phyloP scores from a whole-genome alignment of 306 rosid species.

The Leucaena leucocephala region DNA sequence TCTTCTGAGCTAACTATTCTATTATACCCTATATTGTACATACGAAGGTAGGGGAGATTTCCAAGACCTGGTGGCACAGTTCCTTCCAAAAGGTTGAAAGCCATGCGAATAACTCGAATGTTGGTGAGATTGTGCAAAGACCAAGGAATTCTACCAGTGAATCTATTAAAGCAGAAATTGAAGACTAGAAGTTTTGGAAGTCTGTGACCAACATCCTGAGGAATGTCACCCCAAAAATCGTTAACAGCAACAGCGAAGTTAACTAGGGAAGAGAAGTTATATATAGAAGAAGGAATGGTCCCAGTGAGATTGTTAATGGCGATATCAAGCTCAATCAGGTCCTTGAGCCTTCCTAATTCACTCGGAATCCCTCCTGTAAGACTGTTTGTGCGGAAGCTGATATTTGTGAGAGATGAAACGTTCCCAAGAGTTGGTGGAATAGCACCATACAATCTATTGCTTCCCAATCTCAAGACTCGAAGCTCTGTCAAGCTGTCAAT shows the following conservation, averaged over 20 bases:
- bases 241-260: slow-evolving; percentile 62
- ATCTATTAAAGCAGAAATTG: slow-evolving; percentile 45
- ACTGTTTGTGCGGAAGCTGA: slow-evolving; percentile 62
- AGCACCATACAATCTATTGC: not conserved
- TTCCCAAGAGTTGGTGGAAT: slow-evolving; percentile 61
- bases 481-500: slow-evolving; percentile 38
- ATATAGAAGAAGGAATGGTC: slow-evolving; percentile 51
- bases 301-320: slow-evolving; percentile 60
- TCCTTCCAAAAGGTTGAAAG: slow-evolving; percentile 58
- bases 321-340: slow-evolving; percentile 59
- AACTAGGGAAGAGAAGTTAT: slow-evolving; percentile 62
- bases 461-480: not conserved
- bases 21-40: slow-evolving; percentile 68
- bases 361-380: slow-evolving; percentile 63
- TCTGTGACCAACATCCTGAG: slow-evolving; percentile 51
- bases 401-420: slow-evolving; percentile 52
- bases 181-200: slow-evolving; percentile 65
- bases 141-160: slow-evolving; percentile 49
- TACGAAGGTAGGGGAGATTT: slow-evolving; percentile 36
- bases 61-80: slow-evolving; percentile 75
- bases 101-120: slow-evolving; percentile 55
- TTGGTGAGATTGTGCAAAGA: slow-evolving; percentile 78
- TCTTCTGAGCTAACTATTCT: slow-evolving; percentile 52
- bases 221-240: slow-evolving; percentile 72
- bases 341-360: slow-evolving; percentile 54